Percentiles rank a stretch among this genome's conserved stretches.
Evolutionary conservation across 495 filamentous ascomycete species (phyloP).

Genomic region (Annulohypoxylon maeteangense): DNA sequence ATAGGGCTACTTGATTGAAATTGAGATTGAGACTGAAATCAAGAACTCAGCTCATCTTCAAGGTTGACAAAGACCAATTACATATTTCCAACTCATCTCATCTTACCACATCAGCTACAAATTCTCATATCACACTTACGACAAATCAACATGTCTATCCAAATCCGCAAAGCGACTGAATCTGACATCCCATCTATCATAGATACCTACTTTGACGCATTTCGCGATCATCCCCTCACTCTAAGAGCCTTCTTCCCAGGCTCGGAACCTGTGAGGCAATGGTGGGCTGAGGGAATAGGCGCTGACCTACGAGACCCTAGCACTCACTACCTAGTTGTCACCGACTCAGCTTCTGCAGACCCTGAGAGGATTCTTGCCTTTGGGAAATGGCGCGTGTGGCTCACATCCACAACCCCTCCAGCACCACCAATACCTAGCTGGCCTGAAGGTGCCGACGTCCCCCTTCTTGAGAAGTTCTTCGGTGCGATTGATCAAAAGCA

Average conservation of each 20-base stretch:
- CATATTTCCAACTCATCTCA: neutral
- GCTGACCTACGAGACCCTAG: slow-evolving; percentile 41
- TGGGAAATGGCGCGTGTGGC: slow-evolving; percentile 49
- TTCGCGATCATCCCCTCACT: slow-evolving; percentile 40
- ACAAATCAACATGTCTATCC: slow-evolving; percentile 40
- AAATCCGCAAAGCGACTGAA: slow-evolving; percentile 36
- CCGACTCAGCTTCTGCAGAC: slow-evolving; percentile 17
- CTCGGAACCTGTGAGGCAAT: slow-evolving; percentile 24
- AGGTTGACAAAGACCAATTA: neutral
- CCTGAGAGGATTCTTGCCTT: slow-evolving; percentile 45
- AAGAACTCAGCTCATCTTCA: neutral
- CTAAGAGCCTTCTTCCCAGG: slow-evolving; percentile 19
- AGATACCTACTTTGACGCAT: slow-evolving; percentile 47
- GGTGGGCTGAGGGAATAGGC: slow-evolving; percentile 32
- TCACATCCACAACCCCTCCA: slow-evolving; percentile 16
- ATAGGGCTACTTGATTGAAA: too few species aligned
- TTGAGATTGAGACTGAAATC: neutral
- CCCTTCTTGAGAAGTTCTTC: slow-evolving; percentile 47
- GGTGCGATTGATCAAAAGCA: slow-evolving; percentile 42
- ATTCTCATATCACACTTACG: neutral
- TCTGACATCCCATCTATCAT: slow-evolving; percentile 41
- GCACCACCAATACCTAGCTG: slow-evolving; percentile 24
- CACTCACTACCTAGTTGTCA: slow-evolving; percentile 42
- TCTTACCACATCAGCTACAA: neutral
- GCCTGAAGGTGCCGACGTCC: slow-evolving; percentile 46